Conservation (phyloP, 2,329 filamentous ascomycete species). For the Rhexocercosporidium sp. region DNA sequence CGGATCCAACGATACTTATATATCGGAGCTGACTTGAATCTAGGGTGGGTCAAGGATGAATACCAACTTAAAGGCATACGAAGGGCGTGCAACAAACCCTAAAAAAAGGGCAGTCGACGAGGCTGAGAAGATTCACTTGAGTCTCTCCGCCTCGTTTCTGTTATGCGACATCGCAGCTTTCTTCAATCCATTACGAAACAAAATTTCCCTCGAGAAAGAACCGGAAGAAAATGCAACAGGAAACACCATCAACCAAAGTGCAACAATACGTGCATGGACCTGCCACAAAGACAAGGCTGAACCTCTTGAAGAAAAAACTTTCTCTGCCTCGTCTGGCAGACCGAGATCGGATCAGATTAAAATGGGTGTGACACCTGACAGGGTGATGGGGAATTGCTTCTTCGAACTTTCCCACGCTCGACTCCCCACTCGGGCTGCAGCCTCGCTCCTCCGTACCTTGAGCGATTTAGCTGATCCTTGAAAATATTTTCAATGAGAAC, state of each 20-base stretch:
- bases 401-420: constrained; percentile 5
- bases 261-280: constrained; percentile 8
- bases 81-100: not conserved
- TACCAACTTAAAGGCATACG: not conserved
- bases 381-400: constrained; percentile 11
- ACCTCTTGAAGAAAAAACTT: not conserved
- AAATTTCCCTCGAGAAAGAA: constrained; percentile 10
- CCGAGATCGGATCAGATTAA: constrained; percentile 18
- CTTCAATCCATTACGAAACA: constrained; percentile 2
- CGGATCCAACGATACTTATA: not conserved
- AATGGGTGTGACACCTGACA: constrained; percentile 7
- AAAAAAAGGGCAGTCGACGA: not conserved
- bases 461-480: constrained; percentile 23
- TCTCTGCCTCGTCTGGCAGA: constrained; percentile 10
- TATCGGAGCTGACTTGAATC: not conserved
- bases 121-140: constrained; percentile 2
- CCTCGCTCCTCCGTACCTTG: constrained; percentile 6
- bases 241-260: constrained; percentile 7
- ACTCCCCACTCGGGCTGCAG: constrained; percentile 12
- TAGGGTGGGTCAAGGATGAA: not conserved
- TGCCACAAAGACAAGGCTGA: constrained; percentile 13
- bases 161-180: constrained; percentile 12
- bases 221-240: not conserved
- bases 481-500: constrained; percentile 31
- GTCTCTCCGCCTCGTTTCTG: not conserved